These are phyloP conservation scores for Tetrastigma voinierianum DNA, from an alignment of 164 flowering plant genomes.

Conservation along the genomic window DNA sequence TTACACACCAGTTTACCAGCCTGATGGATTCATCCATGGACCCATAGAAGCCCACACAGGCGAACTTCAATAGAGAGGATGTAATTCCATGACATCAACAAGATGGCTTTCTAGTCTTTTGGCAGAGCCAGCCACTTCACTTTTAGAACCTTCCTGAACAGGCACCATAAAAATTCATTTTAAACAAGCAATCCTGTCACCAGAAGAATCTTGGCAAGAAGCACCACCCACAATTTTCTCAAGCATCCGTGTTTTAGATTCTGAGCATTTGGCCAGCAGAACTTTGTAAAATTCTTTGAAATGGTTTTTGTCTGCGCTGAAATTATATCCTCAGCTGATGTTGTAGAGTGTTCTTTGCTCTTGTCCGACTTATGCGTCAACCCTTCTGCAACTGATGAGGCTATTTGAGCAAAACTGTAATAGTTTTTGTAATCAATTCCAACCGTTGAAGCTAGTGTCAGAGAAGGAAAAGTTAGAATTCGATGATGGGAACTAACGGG, in stretches of 20 bases:
- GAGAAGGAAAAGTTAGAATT: no score
- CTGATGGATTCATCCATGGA: conserved; percentile 79
- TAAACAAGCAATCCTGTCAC: conserved; percentile 60
- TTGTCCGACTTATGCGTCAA: conserved; percentile 45
- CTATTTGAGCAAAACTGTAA: conserved; percentile 66
- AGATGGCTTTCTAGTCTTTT: conserved; percentile 55
- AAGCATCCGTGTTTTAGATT: conserved; percentile 23
- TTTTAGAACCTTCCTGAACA: conserved; percentile 29
- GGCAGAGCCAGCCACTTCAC: conserved; percentile 31
- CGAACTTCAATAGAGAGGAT: conserved; percentile 73
- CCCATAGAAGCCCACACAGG: conserved; percentile 81
- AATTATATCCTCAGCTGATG: conserved; percentile 51
- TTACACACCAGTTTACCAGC: conserved; percentile 59
- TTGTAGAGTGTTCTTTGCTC: conserved; percentile 22
- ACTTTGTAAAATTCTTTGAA: conserved; percentile 39
- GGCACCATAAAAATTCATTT: conserved; percentile 23
- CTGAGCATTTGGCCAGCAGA: conserved; percentile 56
- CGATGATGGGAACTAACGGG: no score
- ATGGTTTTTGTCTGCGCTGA: conserved; percentile 61
- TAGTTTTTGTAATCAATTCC: conserved; percentile 51
- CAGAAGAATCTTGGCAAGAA: conserved; percentile 63
- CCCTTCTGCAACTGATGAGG: conserved; percentile 61
- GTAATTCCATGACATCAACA: conserved; percentile 41
- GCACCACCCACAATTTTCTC: conserved; percentile 98
- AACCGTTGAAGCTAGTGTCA: no score